Base-by-base conservation (phyloP, 2,329 filamentous ascomycete species). In the Graphiopsis chlorocephala region DNA sequence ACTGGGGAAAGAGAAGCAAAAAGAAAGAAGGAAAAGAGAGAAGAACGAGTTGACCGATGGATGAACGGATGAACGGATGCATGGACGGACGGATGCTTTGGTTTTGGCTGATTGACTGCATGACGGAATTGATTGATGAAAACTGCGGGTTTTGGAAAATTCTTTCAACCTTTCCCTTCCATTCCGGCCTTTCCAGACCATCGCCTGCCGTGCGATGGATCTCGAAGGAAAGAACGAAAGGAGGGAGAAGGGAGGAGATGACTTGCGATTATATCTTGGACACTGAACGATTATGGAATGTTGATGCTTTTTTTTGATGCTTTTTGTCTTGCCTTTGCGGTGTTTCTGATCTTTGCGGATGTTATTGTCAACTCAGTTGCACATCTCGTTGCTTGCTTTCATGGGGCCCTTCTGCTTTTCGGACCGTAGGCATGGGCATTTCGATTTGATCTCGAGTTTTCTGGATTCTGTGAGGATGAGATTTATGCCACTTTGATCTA, bases 241-340 rank as follows among this genome's bases (percentile, higher is more conserved):
- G 5, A 28, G 4, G 15, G 6, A 50, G 17, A 53, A 28, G 17
- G 12, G 23, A 12, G n/a, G n/a, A 20, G 2, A 31, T 5, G 8
- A 31, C 15, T 38, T 38, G 47, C 25, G 47, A 31, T 31, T 53
- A 29, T 53, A n/a, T n/a, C 29, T 53, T 53, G 50, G 50, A 53
- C 26, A 53, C 26, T 28, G 29, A 53, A 53, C 50, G 50, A 53
- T 53, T 53, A 53, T 53, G 50, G 50, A 53, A 53, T 53, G 50
- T 29, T 28, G 26, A 53, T 53, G 26, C 11, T 52, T 31, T 28
- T 31, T 53, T 31, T 31, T 31, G 48, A 28, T 53, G 15, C 3
- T 14, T 29, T 10, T 48, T 52, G 4, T 28, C 5, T 52, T 17
- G 14, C 3, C 6, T 10, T 26, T 26, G 8, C 25, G 1, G 4